Base-by-base conservation (phyloP, 352 stramenopile genomes). In the Thalassiosira mediterranea region DNA sequence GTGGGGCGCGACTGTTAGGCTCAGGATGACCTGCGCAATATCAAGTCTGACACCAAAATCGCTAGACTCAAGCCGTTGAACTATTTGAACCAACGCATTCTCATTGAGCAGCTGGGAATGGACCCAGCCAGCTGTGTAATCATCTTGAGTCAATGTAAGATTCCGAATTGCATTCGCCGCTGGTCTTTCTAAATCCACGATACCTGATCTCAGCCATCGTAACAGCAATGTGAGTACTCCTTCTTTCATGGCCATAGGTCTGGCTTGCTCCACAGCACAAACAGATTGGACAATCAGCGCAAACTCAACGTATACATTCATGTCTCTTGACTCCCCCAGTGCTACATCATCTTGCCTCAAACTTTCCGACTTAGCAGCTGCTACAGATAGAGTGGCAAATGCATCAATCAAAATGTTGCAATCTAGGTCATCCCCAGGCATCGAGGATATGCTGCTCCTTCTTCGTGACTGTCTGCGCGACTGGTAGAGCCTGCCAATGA, bases 31-130 rank as follows among this genome's bases (percentile, higher is more conserved):
- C 47, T 87, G 52, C 7, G 79, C 61, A 26, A 88, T 76, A 7
- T 76, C 73, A 11, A 86, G 54, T 25, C 67, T 62, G 40, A 88
- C 77, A 54, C 81, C 60, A 17, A 67, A 48, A 56, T 76, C 63
- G 46, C 69, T 53, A 53, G 74, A 78, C 42, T 51, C 32, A 38
- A 83, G 54, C 13, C 71, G 40, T 48, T 74, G 59, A 2, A 87
- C 83, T 53, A 90, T 80, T 32, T 74, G 67, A 37, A 31, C 47
- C 3, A 90, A 42, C 7, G 80, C 83, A 28, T 79, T 79, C 52
- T 88, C 73, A 49, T 87, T 88, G 17, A 90, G 79, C 38, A 88
- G 67, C 64, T 90, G 76, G 23, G 76, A 88, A 70, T 90, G 83
- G 65, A 90, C 83, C 83, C 83, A 90, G 3, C 83, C 83, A 57